Evolutionary conservation across 83 land plant genomes (phyloP), one percentile per base, ranked within the genome.

Genomic region (Picea abies): DNA sequence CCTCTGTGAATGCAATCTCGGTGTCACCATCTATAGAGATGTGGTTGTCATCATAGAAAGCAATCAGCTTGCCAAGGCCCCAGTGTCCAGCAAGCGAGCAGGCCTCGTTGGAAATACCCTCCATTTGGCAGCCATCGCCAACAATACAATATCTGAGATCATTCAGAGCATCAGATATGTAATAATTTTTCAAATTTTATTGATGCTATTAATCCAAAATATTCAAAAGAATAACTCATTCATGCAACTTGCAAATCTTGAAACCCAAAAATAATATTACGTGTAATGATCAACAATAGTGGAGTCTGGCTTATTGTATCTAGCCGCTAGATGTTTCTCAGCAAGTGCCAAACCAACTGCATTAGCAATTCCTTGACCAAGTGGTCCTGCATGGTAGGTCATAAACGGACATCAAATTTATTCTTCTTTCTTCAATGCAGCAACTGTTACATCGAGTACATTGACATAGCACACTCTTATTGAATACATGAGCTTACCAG

Each of bases 101-200:
- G 61, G 90, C 97, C 82, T 96, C 98, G 78, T 96, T 92, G 8
- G 97, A 73, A 68, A 96, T 84, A 3, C 98, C 98, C 78, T 96
- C 98, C 98, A 96, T 96, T 84, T 96, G 90, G 72, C 98, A 96
- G 10, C 98, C 98, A 91, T 96, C 98, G 2, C 98, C 98, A 80
- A 92, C 76, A 32, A 96, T 96, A 60, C 52, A 80, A 84, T 94
- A 96, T 69, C 98, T 96, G 77, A 35, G 79, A 17, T 41, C 35
- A 79, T 22, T 26, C 3, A 71, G 15, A 82, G 39, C 60, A 60
- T 6, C 32, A 9, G 25, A 64, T 35, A 52, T 22, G 66, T 8
- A 26, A 49, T n/a, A 77, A 32, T 81, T 9, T 37, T 44, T 73
- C n/a, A 12, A 44, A 73, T 44, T 11, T 4, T 44, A 39, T n/a